phyloP scores from a whole-genome alignment of 352 stramenopile genomes.

The Phytophthora fragariaefolia region DNA sequence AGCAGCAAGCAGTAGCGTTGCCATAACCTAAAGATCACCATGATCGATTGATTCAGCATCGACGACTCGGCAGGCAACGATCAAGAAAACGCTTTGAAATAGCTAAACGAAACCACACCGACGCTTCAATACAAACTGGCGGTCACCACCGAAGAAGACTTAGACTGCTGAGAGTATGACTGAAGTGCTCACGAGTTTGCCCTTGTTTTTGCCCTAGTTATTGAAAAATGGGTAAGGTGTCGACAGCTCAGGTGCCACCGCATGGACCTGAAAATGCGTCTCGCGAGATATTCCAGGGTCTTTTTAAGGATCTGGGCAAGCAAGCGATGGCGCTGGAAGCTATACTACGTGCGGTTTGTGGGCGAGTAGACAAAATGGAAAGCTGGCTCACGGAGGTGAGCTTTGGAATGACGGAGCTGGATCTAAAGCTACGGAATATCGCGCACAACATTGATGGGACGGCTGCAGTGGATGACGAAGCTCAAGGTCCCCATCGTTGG shows the following conservation, averaged over 20 bases:
- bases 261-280: conserved; percentile 38
- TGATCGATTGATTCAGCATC: no score
- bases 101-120: conserved; percentile 19
- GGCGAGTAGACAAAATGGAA: conserved; percentile 80
- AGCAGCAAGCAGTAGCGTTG: neutral
- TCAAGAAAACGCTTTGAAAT: conserved; percentile 18
- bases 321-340: conserved; percentile 81
- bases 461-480: conserved; percentile 63
- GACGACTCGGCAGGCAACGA: neutral
- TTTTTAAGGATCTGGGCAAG: conserved; percentile 76
- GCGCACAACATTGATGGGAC: conserved; percentile 86
- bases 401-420: conserved; percentile 77
- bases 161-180: neutral
- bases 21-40: conserved; percentile 15
- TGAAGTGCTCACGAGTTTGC: neutral
- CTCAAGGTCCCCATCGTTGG: conserved; percentile 50
- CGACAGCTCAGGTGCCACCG: conserved; percentile 22
- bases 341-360: conserved; percentile 71
- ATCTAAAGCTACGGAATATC: conserved; percentile 79
- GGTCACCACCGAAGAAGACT: neutral
- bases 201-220: conserved; percentile 9
- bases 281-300: conserved; percentile 66
- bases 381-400: conserved; percentile 76
- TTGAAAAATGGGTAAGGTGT: conserved; percentile 38
- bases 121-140: conserved; percentile 19